A percentile compares a stretch with the other conserved stretches of the same genome.
phyloP scores from a whole-genome alignment of 169 alveolate species.

The Plasmodium gaboni region DNA sequence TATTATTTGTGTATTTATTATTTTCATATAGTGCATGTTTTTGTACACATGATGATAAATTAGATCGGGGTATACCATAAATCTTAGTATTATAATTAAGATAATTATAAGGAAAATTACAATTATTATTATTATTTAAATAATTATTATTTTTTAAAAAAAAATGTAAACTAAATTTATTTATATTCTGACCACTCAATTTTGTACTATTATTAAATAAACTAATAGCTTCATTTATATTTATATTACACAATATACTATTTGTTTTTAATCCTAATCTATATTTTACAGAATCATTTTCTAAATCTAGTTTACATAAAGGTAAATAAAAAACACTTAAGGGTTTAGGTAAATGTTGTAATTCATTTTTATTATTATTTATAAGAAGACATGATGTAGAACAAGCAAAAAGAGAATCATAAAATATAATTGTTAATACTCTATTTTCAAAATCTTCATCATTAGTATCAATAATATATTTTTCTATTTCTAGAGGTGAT shows the following conservation, averaged over 20 bases:
- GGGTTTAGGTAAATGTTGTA: constrained; percentile 36
- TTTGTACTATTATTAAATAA: constrained; percentile 60
- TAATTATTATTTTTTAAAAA: constrained; percentile 63
- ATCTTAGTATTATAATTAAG: constrained; percentile 34
- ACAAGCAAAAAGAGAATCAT: constrained; percentile 60
- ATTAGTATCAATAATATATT: constrained; percentile 56
- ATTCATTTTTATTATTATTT: constrained; percentile 43
- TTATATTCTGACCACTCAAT: constrained; percentile 53
- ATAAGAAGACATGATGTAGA: constrained; percentile 25
- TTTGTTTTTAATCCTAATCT: constrained; percentile 47
- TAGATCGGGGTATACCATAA: constrained; percentile 59
- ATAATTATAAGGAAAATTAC: constrained; percentile 14
- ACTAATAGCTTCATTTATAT: constrained; percentile 63
- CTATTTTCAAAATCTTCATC: constrained; percentile 51
- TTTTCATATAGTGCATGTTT: constrained; percentile 7
- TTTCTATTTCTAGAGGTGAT: constrained; percentile 68
- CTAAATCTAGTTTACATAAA: constrained; percentile 39
- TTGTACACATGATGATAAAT: constrained; percentile 47
- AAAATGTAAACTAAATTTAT: constrained; percentile 60
- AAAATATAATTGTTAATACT: constrained; percentile 46
- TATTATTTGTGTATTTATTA: not conserved
- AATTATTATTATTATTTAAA: constrained; percentile 8
- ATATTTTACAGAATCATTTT: constrained; percentile 55
- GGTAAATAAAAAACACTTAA: constrained; percentile 59
- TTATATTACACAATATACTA: constrained; percentile 27